These are phyloP conservation scores for Odontarrhena argentea DNA, from an alignment of 345 rosid genomes.

Conservation along the genomic window DNA sequence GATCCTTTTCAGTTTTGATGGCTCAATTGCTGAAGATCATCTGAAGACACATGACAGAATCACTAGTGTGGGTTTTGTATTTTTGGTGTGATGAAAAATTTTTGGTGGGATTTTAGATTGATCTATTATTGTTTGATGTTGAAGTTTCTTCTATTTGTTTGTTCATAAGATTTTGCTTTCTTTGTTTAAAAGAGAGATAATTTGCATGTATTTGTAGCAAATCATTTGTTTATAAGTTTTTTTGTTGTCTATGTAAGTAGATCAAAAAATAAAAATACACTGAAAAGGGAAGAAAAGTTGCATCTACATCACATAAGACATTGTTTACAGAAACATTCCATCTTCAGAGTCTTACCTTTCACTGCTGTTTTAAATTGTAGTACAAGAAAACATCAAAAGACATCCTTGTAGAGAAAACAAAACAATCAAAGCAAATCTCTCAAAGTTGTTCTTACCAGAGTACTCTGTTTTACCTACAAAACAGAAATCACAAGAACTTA, in stretches of 20 bases:
- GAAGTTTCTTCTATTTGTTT: not conserved
- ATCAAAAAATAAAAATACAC: not conserved
- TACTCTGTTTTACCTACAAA: conserved; percentile 46
- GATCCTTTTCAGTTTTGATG: conserved; percentile 11
- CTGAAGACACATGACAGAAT: conserved; percentile 23
- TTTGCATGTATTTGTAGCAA: conserved; percentile 10
- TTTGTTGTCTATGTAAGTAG: conserved; percentile 7
- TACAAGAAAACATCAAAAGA: conserved; percentile 17
- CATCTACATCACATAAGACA: conserved; percentile 18
- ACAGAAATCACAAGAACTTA: conserved; percentile 2
- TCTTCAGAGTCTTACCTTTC: conserved; percentile 30
- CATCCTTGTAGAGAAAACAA: conserved; percentile 2
- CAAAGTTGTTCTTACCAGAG: conserved; percentile 49
- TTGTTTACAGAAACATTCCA: conserved; percentile 6
- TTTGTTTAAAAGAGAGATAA: not conserved
- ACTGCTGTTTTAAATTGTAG: conserved; percentile 1
- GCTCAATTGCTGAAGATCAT: conserved; percentile 25
- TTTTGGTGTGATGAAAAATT: conserved; percentile 24
- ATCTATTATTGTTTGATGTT: not conserved
- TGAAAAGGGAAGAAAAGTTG: not conserved
- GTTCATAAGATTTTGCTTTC: conserved; percentile 18
- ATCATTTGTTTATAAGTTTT: conserved; percentile 17
- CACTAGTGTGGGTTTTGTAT: conserved; percentile 18
- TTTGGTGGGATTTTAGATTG: not conserved
- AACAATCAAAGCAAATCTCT: conserved; percentile 50